These are phyloP conservation scores for Tolypocladium ovalisporum DNA, from an alignment of 2,329 filamentous ascomycete genomes.

Conservation along the genomic window DNA sequence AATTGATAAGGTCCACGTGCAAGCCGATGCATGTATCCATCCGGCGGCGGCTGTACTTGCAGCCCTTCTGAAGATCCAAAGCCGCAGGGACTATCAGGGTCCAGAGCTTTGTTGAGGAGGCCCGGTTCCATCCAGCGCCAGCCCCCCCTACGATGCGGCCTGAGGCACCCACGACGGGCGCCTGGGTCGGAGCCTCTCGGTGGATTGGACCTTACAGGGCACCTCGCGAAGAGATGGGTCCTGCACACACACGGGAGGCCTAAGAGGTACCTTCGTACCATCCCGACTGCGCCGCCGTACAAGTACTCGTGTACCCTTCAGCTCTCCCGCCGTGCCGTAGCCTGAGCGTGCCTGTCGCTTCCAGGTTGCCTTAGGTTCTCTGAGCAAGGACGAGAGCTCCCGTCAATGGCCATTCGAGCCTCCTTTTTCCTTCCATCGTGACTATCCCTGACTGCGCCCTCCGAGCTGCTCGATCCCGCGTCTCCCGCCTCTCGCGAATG, in stretches of 20 bases:
- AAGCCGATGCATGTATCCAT: neutral
- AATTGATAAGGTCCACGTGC: no score
- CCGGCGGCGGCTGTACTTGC: neutral
- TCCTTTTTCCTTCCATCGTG: neutral
- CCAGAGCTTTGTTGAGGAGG: neutral
- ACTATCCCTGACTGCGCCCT: neutral
- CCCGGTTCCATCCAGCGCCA: neutral
- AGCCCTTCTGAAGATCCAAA: no score
- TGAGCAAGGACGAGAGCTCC: neutral
- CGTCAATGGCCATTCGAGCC: neutral
- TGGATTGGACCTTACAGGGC: no score
- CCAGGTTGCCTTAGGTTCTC: no score
- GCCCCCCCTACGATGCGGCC: neutral
- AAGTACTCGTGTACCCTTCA: no score
- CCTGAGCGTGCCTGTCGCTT: neutral
- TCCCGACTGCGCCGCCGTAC: neutral
- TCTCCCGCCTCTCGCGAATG: constrained; percentile 27
- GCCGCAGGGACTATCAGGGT: neutral
- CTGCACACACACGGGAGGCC: neutral
- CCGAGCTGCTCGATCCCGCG: neutral
- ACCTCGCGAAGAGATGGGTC: no score
- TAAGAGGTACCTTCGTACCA: neutral
- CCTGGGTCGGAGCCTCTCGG: neutral
- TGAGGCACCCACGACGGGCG: neutral
- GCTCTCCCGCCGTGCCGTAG: neutral